Conservation (phyloP, 2,329 filamentous ascomycete genomes). For the Colletotrichum zoysiae region DNA sequence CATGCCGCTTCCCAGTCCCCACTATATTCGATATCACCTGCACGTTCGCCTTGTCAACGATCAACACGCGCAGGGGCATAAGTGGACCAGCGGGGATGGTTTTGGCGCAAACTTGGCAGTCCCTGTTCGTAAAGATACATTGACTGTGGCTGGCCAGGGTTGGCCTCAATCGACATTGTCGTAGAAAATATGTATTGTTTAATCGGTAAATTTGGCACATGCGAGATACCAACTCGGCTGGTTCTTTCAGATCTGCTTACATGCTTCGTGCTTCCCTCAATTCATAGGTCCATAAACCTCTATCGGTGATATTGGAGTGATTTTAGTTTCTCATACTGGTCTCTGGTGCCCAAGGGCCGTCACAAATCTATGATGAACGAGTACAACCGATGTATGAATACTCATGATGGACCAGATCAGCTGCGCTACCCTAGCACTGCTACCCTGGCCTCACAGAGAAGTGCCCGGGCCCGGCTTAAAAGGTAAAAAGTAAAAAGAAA, state of each 20-base stretch:
- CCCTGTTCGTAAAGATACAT: background rate
- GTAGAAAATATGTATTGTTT: background rate
- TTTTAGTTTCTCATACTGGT: too few species aligned
- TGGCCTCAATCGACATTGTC: slow-evolving; percentile 6
- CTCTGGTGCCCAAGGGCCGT: too few species aligned
- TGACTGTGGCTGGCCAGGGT: background rate
- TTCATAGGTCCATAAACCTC: background rate
- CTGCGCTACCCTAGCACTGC: too few species aligned
- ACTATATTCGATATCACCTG: slow-evolving; percentile 25
- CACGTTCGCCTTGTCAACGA: background rate
- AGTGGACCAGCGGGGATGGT: slow-evolving; percentile 16
- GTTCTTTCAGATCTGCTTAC: background rate
- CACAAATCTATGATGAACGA: background rate
- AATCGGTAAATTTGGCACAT: slow-evolving; percentile 8
- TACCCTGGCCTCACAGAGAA: too few species aligned
- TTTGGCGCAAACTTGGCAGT: slow-evolving; percentile 30
- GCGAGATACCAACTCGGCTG: background rate
- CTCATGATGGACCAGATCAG: background rate
- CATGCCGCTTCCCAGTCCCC: slow-evolving; percentile 1
- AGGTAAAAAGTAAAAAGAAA: too few species aligned
- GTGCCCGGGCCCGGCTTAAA: too few species aligned
- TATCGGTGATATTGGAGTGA: too few species aligned
- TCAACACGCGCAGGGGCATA: background rate
- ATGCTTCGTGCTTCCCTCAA: too few species aligned
- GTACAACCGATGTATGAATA: background rate